Base-by-base conservation (phyloP, 352 stramenopile genomes). In the Pythium dissimile region DNA sequence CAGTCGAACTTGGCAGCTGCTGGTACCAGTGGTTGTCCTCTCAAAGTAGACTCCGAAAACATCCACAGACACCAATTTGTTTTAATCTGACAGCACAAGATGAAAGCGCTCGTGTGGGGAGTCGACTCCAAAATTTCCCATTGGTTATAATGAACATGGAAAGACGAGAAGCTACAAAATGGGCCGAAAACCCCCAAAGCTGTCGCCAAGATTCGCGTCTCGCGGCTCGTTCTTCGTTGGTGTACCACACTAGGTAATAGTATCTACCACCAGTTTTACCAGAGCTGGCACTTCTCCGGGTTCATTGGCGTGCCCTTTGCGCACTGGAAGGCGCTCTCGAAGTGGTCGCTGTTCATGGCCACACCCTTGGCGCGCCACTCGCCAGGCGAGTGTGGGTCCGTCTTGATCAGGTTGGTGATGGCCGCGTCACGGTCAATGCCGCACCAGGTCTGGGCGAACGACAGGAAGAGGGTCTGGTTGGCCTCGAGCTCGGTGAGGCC, bases 381-480 rank as follows among this genome's bases (percentile, higher is more conserved):
- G 8, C 66, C 68, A 3, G 71, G 72, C 30, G 79, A 72, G 59
- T 92, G 79, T 9, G 64, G 46, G 46, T 89, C 72, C 13, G 73
- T 80, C 31, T 65, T 34, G 32, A 84, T 69, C 12, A 65, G 72
- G 23, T 73, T 46, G 28, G 69, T 48, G 39, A 73, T 64, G 5
- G 64, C 76, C 0, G 64, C 61, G 43, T 88, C 77, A 24, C 68
- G 70, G 15, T 58, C 44, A 57, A 86, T 87, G 34, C 63, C 64
- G 51, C 82, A 92, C 66, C 72, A 92, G 9, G 71, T 79, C 64
- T 92, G 82, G 1, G 73, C 82, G 53, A 80, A 92, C 5, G 75
- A 69, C 7, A 89, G 13, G 54, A 89, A 92, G 56, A 92, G 83
- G 9, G 88, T 71, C 54, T 82, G 63, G 37, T 83, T 62, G 20